Base-by-base conservation (phyloP, 768 basidiomycete genomes). In the Russula foetens region DNA sequence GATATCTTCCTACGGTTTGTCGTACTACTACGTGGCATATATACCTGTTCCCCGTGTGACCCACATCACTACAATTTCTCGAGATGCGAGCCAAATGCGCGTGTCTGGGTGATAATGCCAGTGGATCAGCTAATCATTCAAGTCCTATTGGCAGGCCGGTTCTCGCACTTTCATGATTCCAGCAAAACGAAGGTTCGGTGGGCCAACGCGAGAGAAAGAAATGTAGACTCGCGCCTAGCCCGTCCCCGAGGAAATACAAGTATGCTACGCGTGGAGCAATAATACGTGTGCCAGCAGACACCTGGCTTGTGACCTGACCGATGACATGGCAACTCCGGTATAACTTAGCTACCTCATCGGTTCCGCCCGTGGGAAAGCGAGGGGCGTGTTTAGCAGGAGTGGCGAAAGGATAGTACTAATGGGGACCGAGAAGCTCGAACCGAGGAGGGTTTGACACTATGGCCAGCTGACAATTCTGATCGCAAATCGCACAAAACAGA, bases 1-100 rank as follows among this genome's bases (percentile, higher is more conserved):
- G 38, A 49, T 54, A 60, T 53, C 38, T 54, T 60, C 29, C 15
- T 54, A 48, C 56, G 8, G n/a, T 53, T 44, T 53, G 17, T 33
- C 46, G 2, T 41, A 7, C 39, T 57, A 53, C 45, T 58, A 62
- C 61, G 61, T 58, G 61, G 61, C 61, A 53, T 8, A 53, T 53
- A 53, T 47, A 53, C 45, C 14, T 11, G 24, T 58, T 45, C 24
- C 23, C 24, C 12, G 51, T 41, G n/a, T 23, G 33, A n/a, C n/a
- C n/a, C n/a, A n/a, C 44, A 19, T 53, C 23, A 19, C 50, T 24
- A 26, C 44, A 23, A 24, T 21, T 38, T 41, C 46, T 26, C 35
- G 11, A 35, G 35, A 12, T 35, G 14, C 35, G 35, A 35, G 14
- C 9, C 5, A 12, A 12, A 35, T 35, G 11, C 9, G 11, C 35